These are phyloP conservation scores for Bombardia bombarda DNA, from an alignment of 495 filamentous ascomycete species.

Conservation along the genomic window DNA sequence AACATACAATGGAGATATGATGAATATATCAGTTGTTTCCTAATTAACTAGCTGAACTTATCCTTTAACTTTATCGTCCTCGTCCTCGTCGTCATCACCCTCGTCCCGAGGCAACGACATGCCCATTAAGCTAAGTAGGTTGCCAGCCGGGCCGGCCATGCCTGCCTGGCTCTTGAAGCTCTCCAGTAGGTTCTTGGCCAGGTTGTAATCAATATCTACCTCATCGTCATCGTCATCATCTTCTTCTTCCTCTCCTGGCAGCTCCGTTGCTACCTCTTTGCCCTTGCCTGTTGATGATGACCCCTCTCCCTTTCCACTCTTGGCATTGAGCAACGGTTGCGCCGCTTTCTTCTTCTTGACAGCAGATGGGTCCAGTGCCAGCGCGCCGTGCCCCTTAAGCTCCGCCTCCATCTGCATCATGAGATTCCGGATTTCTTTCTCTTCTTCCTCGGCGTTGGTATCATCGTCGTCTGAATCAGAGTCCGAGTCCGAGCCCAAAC, in stretches of 20 bases:
- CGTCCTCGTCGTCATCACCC: slow-evolving; percentile 30
- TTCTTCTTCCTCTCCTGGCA: slow-evolving; percentile 14
- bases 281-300: not conserved
- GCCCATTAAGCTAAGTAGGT: slow-evolving; percentile 79
- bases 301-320: slow-evolving; percentile 4
- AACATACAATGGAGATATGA: not conserved
- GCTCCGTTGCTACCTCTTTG: no score
- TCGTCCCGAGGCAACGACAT: slow-evolving; percentile 74
- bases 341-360: slow-evolving; percentile 1
- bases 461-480: slow-evolving; percentile 8
- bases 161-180: slow-evolving; percentile 85
- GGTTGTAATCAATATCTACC: slow-evolving; percentile 72
- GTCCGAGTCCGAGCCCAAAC: no score
- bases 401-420: slow-evolving; percentile 77
- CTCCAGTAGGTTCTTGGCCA: slow-evolving; percentile 87
- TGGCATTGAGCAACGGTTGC: not conserved
- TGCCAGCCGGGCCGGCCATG: slow-evolving; percentile 74
- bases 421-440: slow-evolving; percentile 60
- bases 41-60: not conserved
- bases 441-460: slow-evolving; percentile 48
- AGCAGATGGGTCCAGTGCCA: slow-evolving; percentile 49
- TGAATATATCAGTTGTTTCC: not conserved
- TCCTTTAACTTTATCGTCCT: not conserved
- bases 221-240: slow-evolving; percentile 39
- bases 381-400: slow-evolving; percentile 64